phyloP scores from a whole-genome alignment of 768 basidiomycete species.

The Mycena indigotica region DNA sequence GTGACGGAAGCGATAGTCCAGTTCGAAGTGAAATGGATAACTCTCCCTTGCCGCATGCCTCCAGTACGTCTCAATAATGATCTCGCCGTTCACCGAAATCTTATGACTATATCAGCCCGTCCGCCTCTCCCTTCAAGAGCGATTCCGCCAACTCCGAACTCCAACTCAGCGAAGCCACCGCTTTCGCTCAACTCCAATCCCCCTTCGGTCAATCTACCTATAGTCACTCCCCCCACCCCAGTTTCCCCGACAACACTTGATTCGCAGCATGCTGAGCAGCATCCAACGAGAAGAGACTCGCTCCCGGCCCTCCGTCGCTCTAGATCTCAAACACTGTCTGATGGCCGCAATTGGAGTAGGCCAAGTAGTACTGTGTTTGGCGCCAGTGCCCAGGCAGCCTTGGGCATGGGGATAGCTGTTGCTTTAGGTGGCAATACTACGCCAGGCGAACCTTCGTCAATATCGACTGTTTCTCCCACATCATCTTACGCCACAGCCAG shows the following conservation, averaged over 20 bases:
- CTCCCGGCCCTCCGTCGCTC: slow-evolving; percentile 20
- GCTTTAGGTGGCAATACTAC: not conserved
- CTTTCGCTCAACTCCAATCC: not conserved
- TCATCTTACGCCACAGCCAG: not conserved
- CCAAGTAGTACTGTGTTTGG: slow-evolving; percentile 9
- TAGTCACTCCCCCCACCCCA: not conserved
- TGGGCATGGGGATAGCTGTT: not conserved
- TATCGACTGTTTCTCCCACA: not conserved
- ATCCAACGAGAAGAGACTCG: slow-evolving; percentile 23
- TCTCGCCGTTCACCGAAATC: not conserved
- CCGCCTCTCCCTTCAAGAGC: slow-evolving; percentile 13
- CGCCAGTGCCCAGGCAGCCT: not conserved
- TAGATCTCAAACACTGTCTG: slow-evolving; percentile 8
- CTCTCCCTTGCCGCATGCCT: not conserved
- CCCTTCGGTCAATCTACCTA: slow-evolving; percentile 1
- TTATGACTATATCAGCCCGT: not conserved
- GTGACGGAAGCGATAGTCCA: slow-evolving; percentile 30
- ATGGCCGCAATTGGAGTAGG: slow-evolving; percentile 12
- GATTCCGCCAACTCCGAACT: slow-evolving; percentile 9
- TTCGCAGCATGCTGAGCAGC: slow-evolving; percentile 16
- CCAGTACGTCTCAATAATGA: not conserved
- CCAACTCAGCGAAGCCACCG: not conserved
- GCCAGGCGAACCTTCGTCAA: too few relatives aligned
- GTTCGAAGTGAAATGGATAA: slow-evolving; percentile 4
- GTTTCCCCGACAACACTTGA: not conserved